phyloP scores from a whole-genome alignment of 441 rosid species.

The Erodium trifolium region DNA sequence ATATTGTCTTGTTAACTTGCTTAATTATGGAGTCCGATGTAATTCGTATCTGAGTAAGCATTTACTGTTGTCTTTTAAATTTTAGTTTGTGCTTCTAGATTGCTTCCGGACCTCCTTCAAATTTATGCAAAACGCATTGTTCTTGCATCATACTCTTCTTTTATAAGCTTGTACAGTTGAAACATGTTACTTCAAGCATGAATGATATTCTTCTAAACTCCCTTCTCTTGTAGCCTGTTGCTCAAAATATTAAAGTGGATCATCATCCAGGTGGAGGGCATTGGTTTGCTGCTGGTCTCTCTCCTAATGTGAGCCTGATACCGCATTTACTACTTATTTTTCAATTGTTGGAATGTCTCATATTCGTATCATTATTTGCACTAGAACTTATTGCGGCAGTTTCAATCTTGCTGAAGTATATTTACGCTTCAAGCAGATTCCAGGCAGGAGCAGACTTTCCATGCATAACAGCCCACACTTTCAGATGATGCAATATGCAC shows the following conservation, averaged over 20 bases:
- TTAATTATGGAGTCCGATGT: conserved; percentile 9
- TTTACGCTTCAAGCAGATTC: conserved; percentile 37
- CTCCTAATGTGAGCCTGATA: conserved; percentile 96
- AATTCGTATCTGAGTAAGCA: conserved; percentile 16
- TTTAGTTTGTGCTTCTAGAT: conserved; percentile 32
- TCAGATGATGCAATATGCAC: conserved; percentile 60
- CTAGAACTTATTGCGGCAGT: conserved; percentile 7
- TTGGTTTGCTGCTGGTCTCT: conserved; percentile 99
- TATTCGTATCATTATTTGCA: conserved; percentile 66
- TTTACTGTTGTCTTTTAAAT: conserved; percentile 56
- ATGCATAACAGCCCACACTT: conserved; percentile 78
- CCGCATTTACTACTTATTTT: conserved; percentile 30
- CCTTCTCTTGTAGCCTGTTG: conserved; percentile 41
- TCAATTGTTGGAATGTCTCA: conserved; percentile 41
- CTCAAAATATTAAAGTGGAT: conserved; percentile 79
- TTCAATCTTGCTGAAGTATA: conserved; percentile 11
- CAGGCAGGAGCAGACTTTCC: conserved; percentile 59
- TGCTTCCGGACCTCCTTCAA: not conserved
- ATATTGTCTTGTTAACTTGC: not conserved
- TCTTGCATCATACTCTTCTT: conserved; percentile 15
- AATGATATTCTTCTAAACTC: not conserved
- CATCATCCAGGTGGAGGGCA: conserved; percentile 99
- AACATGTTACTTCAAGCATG: conserved; percentile 1
- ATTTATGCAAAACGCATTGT: conserved; percentile 23
- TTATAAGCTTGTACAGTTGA: not conserved